phyloP scores from a whole-genome alignment of 164 flowering plant genomes.

The Vitis rotundifolia region DNA sequence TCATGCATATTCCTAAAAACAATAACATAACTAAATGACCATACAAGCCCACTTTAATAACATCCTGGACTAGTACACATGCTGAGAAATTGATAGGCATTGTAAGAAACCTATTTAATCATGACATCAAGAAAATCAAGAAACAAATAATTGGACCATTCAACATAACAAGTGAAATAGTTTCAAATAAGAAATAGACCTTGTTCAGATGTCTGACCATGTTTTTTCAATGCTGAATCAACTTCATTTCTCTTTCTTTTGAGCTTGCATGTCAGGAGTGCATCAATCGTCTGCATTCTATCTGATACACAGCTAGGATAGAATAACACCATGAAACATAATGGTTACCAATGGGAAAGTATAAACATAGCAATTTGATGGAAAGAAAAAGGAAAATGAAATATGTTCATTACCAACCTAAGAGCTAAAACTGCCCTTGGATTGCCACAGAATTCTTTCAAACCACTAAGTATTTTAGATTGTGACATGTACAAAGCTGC shows the following conservation, averaged over 20 bases:
- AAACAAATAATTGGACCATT: background rate
- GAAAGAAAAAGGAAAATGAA: constrained; percentile 4
- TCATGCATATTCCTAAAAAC: too few species aligned
- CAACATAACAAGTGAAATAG: background rate
- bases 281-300: constrained; percentile 90
- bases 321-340: constrained; percentile 21
- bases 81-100: background rate
- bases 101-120: background rate
- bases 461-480: constrained; percentile 47
- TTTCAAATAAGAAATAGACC: constrained; percentile 27
- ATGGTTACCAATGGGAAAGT: background rate
- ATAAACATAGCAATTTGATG: background rate
- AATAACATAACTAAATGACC: too few species aligned
- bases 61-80: background rate
- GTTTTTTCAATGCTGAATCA: constrained; percentile 23
- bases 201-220: constrained; percentile 36
- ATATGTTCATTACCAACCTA: constrained; percentile 54
- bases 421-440: constrained; percentile 85
- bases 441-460: constrained; percentile 72
- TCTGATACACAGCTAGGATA: constrained; percentile 84
- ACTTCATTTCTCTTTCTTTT: constrained; percentile 69
- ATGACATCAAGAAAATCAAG: background rate
- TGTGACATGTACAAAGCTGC: constrained; percentile 89
- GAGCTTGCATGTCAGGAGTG: constrained; percentile 74
- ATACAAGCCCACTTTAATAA: background rate